Evolutionary conservation across 495 filamentous ascomycete genomes (phyloP), one percentile per base, ranked within the genome.

Genomic region (Staphylotrichum tortipilum): DNA sequence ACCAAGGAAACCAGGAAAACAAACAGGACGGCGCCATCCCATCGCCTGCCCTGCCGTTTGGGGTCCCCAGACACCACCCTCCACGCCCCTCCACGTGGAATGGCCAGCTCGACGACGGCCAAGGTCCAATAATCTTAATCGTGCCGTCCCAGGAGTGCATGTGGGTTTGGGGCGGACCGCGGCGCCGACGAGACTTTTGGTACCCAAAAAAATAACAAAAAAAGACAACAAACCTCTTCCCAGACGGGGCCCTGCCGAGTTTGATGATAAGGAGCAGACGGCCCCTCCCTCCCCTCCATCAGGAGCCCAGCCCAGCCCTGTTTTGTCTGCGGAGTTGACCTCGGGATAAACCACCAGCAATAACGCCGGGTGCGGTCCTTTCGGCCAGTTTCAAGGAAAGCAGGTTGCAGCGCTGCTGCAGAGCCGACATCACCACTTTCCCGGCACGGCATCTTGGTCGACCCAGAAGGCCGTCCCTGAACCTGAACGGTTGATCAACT

Each of bases 61-160:
- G 26, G 44, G 21, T 17, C 29, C 28, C 19, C 37, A 42, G 23
- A 50, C 38, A 30, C 7, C 30, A 10, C 34, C 18, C 23, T 24
- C 54, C 54, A 40, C 46, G 46, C 47, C 34, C 18, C 23, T 24
- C 54, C 54, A 40, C 46, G 46, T 50, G 53, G 47, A 42, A 29
- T 18, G 17, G 35, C 34, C 28, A 3, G 34, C 14, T 42, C 1
- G 38, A n/a, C 43, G 30, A 33, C 30, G 36, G 42, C 41, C 35
- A 31, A 36, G 22, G 47, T 9, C 47, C 53, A 50, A 55, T 55
- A 34, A 30, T 19, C 21, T 36, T 6, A 6, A 29, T 31, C 22
- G 26, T 10, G 19, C 23, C 1, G n/a, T n/a, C n/a, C n/a, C n/a
- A n/a, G n/a, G 31, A 43, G 23, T 38, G 40, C 26, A 15, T 47